Percentiles rank a stretch among this genome's conserved stretches.
phyloP scores from a whole-genome alignment of 768 basidiomycete species.

The Collybiopsis luxurians region DNA sequence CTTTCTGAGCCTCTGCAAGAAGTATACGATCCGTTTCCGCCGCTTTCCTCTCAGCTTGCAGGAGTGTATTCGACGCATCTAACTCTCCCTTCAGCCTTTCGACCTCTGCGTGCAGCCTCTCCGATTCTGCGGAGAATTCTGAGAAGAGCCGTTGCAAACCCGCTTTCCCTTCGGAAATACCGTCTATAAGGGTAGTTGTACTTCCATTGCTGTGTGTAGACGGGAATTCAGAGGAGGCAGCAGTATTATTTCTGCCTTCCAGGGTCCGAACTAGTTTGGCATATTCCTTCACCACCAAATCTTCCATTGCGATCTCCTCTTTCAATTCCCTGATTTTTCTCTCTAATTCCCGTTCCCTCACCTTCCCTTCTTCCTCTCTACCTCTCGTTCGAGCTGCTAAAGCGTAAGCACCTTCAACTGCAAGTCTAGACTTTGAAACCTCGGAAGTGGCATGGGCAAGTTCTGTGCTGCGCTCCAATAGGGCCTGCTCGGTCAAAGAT shows the following conservation, averaged over 20 bases:
- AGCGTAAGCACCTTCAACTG: conserved; percentile 52
- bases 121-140: conserved; percentile 49
- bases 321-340: conserved; percentile 44
- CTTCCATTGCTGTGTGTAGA: neutral
- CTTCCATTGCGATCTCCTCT: conserved; percentile 60
- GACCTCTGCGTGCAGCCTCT: conserved; percentile 42
- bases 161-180: conserved; percentile 46
- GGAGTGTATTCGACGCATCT: conserved; percentile 35
- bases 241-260: conserved; percentile 37
- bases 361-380: conserved; percentile 50
- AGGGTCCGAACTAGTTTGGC: conserved; percentile 70
- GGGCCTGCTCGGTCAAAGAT: conserved; percentile 52
- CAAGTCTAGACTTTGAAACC: conserved; percentile 35
- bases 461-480: conserved; percentile 48
- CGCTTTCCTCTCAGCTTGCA: conserved; percentile 44
- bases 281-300: conserved; percentile 68
- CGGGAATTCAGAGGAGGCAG: neutral
- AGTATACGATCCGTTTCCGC: conserved; percentile 41
- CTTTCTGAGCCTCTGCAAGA: conserved; percentile 43
- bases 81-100: conserved; percentile 41
- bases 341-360: conserved; percentile 48
- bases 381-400: conserved; percentile 51
- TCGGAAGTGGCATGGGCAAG: conserved; percentile 42
- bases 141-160: conserved; percentile 45
- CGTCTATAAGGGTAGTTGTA: conserved; percentile 26